phyloP scores from a whole-genome alignment of 768 basidiomycete species.

The Lactarius evosmus region DNA sequence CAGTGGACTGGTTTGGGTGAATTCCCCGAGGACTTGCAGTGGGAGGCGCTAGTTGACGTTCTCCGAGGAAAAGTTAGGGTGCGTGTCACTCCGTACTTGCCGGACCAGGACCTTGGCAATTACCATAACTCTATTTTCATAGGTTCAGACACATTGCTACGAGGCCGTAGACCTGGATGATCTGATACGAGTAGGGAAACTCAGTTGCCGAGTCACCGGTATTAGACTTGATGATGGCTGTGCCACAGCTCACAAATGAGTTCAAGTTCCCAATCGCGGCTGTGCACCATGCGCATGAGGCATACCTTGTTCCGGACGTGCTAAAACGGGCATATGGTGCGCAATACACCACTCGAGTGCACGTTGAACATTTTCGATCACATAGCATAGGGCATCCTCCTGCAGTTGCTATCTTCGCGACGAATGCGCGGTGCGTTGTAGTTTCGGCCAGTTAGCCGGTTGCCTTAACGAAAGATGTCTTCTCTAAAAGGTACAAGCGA shows the following conservation, averaged over 20 bases:
- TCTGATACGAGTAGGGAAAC: slow-evolving; percentile 11
- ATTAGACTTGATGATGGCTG: slow-evolving; percentile 3
- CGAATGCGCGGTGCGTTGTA: slow-evolving; percentile 50
- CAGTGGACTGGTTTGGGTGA: slow-evolving; percentile 50
- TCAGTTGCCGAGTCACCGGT: slow-evolving; percentile 6
- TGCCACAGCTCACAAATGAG: slow-evolving; percentile 73
- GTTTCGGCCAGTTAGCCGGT: slow-evolving; percentile 10
- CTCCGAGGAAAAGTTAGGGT: slow-evolving; percentile 77
- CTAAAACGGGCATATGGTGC: slow-evolving; percentile 64
- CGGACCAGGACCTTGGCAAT: neutral
- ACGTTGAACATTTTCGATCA: slow-evolving; percentile 4
- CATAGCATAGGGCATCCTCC: slow-evolving; percentile 50
- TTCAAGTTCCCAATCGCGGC: slow-evolving; percentile 82
- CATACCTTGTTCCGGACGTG: slow-evolving; percentile 82
- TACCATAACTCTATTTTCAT: neutral
- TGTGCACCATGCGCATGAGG: slow-evolving; percentile 86
- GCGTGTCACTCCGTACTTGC: slow-evolving; percentile 10
- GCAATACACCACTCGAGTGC: slow-evolving; percentile 3
- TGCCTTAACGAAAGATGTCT: slow-evolving; percentile 6
- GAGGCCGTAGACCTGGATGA: slow-evolving; percentile 41
- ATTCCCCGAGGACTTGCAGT: slow-evolving; percentile 70
- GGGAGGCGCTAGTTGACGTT: slow-evolving; percentile 78
- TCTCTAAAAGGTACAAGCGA: slow-evolving; percentile 43
- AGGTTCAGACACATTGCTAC: slow-evolving; percentile 48
- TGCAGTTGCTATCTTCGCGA: slow-evolving; percentile 77